Evolutionary conservation across 2,329 filamentous ascomycete genomes (phyloP).

Genomic region (Aspergillus unguis): DNA sequence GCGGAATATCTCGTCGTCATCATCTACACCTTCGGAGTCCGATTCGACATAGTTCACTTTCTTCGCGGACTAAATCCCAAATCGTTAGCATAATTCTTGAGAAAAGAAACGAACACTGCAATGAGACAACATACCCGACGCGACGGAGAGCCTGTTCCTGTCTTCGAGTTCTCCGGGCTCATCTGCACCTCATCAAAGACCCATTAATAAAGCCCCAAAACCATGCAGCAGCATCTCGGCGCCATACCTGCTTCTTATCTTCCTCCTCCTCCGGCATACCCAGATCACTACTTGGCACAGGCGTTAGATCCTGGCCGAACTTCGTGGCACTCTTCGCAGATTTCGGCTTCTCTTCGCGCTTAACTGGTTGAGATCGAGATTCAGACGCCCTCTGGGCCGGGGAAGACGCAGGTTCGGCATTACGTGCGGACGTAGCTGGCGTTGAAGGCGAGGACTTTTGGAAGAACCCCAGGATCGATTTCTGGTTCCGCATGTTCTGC

Average conservation of each 20-base stretch:
- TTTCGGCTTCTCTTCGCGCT: conserved; percentile 38
- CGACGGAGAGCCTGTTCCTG: conserved; percentile 66
- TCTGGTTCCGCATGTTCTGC: conserved; percentile 58
- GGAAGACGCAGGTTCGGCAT: conserved; percentile 36
- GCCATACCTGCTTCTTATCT: conserved; percentile 39
- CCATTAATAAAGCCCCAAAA: conserved; percentile 28
- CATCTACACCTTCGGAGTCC: conserved; percentile 65
- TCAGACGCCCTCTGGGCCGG: conserved; percentile 35
- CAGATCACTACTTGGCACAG: conserved; percentile 76
- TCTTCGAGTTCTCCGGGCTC: conserved; percentile 39
- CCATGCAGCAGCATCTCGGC: conserved; percentile 34
- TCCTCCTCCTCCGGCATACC: conserved; percentile 66
- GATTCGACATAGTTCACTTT: conserved; percentile 75
- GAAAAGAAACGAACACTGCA: conserved; percentile 7
- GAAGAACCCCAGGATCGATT: conserved; percentile 77
- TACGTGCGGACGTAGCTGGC: conserved; percentile 23
- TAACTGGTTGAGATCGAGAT: conserved; percentile 29
- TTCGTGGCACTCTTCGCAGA: conserved; percentile 45
- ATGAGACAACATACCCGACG: conserved; percentile 62
- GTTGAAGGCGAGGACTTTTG: conserved; percentile 56
- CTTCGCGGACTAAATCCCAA: conserved; percentile 53
- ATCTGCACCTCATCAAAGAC: conserved; percentile 32
- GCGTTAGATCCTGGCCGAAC: conserved; percentile 57
- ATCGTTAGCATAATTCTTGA: neutral
- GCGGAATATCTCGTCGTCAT: conserved; percentile 69